These are phyloP conservation scores for Ophiostoma populinum DNA, from an alignment of 2,329 filamentous ascomycete species.

Conservation along the genomic window DNA sequence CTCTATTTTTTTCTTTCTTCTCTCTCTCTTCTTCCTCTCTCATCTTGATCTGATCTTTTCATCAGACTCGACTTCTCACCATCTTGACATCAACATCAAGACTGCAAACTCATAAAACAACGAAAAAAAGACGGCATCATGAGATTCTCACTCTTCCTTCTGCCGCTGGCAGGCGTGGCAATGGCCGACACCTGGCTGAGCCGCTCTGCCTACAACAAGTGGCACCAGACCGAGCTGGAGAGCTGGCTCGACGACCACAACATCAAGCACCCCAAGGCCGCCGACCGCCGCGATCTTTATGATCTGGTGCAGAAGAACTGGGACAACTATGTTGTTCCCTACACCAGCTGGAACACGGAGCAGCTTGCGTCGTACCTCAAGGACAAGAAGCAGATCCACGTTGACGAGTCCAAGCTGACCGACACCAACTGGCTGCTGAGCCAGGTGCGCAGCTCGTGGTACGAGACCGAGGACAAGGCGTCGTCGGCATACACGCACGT, in stretches of 20 bases:
- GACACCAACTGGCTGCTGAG: slow-evolving; percentile 40
- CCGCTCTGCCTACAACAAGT: slow-evolving; percentile 90
- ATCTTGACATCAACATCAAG: neutral
- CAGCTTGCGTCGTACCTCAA: slow-evolving; percentile 52
- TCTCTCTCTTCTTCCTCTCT: neutral
- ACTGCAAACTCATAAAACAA: neutral
- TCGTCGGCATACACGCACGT: slow-evolving; percentile 53
- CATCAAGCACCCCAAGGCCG: slow-evolving; percentile 73
- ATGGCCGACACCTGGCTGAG: slow-evolving; percentile 70
- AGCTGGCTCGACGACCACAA: slow-evolving; percentile 89
- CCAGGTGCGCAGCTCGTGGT: slow-evolving; percentile 59
- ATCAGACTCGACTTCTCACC: neutral
- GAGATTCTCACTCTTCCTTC: slow-evolving; percentile 63
- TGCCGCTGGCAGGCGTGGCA: slow-evolving; percentile 50
- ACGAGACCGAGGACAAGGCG: slow-evolving; percentile 61
- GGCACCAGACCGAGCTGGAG: slow-evolving; percentile 96
- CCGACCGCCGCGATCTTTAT: slow-evolving; percentile 90
- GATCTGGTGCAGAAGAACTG: slow-evolving; percentile 79
- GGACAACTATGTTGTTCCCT: slow-evolving; percentile 58
- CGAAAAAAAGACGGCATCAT: too few species aligned
- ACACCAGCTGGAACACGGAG: slow-evolving; percentile 57
- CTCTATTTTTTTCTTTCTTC: neutral
- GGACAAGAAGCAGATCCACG: slow-evolving; percentile 50
- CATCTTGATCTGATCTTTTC: neutral
- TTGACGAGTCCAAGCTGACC: slow-evolving; percentile 40